A percentile compares a stretch with the other conserved stretches of the same genome.
phyloP scores from a whole-genome alignment of 495 filamentous ascomycete genomes.

The Podospora australis region DNA sequence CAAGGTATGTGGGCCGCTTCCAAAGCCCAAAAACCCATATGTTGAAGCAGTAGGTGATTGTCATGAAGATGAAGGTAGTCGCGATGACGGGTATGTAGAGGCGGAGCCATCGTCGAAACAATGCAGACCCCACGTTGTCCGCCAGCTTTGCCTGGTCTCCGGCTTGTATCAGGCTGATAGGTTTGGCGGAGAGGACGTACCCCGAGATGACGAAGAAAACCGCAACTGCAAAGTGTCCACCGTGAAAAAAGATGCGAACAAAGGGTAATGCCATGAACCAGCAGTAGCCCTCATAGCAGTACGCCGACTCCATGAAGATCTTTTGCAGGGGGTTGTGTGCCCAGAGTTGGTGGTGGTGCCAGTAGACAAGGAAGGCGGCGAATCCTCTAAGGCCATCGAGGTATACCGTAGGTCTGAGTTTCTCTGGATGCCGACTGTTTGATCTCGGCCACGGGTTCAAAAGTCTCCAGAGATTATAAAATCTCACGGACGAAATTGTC shows the following conservation, averaged over 20 bases:
- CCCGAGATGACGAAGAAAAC: slow-evolving; percentile 45
- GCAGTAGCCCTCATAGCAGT: slow-evolving; percentile 28
- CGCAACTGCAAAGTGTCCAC: slow-evolving; percentile 49
- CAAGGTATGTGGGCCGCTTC: slow-evolving; percentile 28
- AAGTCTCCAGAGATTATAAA: slow-evolving; percentile 4
- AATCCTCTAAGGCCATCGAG: slow-evolving; percentile 43
- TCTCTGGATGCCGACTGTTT: slow-evolving; percentile 7
- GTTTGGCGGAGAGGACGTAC: slow-evolving; percentile 47
- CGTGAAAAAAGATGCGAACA: slow-evolving; percentile 36
- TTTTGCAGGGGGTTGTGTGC: slow-evolving; percentile 21
- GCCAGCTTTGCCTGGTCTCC: slow-evolving; percentile 34
- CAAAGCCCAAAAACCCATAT: slow-evolving; percentile 30
- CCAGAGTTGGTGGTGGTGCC: slow-evolving; percentile 43
- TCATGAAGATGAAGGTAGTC: slow-evolving; percentile 47
- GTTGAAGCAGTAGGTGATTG: slow-evolving; percentile 41
- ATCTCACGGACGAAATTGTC: slow-evolving; percentile 2
- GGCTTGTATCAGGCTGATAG: slow-evolving; percentile 42
- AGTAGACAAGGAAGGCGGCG: slow-evolving; percentile 43
- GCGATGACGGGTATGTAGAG: slow-evolving; percentile 32
- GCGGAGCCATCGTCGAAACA: slow-evolving; percentile 31
- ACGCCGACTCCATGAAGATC: slow-evolving; percentile 27
- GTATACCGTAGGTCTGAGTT: slow-evolving; percentile 35
- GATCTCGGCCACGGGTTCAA: slow-evolving; percentile 9
- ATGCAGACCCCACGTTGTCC: slow-evolving; percentile 25
- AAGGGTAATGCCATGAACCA: slow-evolving; percentile 35